Evolutionary conservation across 805 yeast genomes (phyloP).

Genomic region (Vanderwaltozyma polyspora): DNA sequence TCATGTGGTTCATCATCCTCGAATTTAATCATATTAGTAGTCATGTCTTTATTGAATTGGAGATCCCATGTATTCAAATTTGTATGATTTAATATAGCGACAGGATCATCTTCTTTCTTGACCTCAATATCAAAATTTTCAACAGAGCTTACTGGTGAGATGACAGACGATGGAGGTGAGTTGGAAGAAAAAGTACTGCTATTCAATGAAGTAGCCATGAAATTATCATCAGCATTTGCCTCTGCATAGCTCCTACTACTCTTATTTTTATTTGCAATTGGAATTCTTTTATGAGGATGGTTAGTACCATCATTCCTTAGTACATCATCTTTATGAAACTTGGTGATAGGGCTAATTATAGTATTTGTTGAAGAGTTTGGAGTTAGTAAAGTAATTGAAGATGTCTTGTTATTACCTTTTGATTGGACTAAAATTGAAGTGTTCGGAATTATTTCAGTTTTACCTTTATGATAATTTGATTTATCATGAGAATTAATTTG

Average conservation of each 20-base stretch:
- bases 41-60: background rate
- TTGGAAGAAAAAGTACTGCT: background rate
- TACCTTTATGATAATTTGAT: too few species aligned
- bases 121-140: background rate
- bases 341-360: too few species aligned
- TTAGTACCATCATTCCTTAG: too few species aligned
- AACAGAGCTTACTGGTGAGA: background rate
- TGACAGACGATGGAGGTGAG: background rate
- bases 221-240: background rate
- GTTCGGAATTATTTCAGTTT: too few species aligned
- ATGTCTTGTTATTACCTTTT: background rate
- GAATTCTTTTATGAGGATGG: too few species aligned
- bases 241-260: too few species aligned
- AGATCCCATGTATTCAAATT: conserved; percentile 1
- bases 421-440: too few species aligned
- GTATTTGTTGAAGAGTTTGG: too few species aligned
- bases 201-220: background rate
- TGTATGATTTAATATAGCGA: background rate
- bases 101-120: background rate
- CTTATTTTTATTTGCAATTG: background rate
- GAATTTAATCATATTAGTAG: too few species aligned
- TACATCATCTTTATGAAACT: too few species aligned
- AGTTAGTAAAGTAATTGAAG: too few species aligned
- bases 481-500: background rate
- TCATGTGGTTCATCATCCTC: too few species aligned